A percentile compares a stretch with the other conserved stretches of the same genome.
phyloP scores from a whole-genome alignment of 2,329 filamentous ascomycete genomes.

The Neofusicoccum cordaticola region DNA sequence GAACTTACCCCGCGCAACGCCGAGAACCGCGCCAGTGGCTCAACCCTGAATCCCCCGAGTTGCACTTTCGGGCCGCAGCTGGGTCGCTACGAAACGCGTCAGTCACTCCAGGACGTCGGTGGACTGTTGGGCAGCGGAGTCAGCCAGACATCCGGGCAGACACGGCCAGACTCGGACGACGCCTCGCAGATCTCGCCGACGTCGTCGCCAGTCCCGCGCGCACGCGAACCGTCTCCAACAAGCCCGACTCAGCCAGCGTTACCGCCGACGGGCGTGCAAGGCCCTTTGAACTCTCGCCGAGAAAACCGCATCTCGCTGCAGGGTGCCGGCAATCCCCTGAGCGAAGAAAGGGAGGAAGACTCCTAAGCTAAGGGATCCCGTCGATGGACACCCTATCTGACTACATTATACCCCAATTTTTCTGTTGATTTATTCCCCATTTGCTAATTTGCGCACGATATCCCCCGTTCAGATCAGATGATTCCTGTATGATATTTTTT shows the following conservation, averaged over 20 bases:
- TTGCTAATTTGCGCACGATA: not conserved
- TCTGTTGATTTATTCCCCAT: not conserved
- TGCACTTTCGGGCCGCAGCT: constrained; percentile 1
- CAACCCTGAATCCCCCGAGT: not conserved
- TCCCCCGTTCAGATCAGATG: not conserved
- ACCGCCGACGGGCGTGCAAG: not conserved
- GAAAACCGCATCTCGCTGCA: not conserved
- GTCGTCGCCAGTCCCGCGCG: not conserved
- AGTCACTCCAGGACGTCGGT: constrained; percentile 6
- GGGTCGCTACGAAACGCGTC: constrained; percentile 18
- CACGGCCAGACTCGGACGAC: not conserved
- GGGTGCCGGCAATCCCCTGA: not conserved
- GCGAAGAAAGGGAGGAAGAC: not conserved
- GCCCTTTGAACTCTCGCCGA: not conserved
- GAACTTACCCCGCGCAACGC: constrained; percentile 15
- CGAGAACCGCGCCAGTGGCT: not conserved
- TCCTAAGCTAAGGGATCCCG: too few species aligned
- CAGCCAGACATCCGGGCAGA: not conserved
- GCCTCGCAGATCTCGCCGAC: not conserved
- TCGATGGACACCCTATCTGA: too few species aligned
- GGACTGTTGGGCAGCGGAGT: not conserved
- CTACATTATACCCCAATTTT: not conserved
- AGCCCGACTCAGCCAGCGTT: not conserved
- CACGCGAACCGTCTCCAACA: not conserved
- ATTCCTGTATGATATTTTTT: not conserved